Base-by-base conservation (phyloP, 2,329 filamentous ascomycete species). In the Xylaria sp. region DNA sequence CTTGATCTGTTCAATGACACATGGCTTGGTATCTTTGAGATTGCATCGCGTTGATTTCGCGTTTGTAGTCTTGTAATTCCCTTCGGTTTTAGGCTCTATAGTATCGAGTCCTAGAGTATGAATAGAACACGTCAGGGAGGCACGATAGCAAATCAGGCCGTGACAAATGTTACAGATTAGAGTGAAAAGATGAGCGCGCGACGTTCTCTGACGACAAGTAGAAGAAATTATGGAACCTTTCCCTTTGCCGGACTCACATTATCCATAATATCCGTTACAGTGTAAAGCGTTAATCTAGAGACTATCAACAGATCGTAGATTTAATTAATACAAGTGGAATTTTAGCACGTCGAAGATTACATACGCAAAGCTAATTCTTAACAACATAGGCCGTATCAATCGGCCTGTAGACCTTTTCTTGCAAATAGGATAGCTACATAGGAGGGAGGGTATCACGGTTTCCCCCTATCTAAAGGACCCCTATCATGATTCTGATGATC, bases 361-460 rank as follows among this genome's bases (percentile, higher is more conserved):
- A 36, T 36, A 36, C 10, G 5, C 15, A 53, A 34, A 30, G 28
- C n/a, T 10, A 12, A 5, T 20, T 36, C 9, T 34, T 23, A 23
- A 46, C 43, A 55, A 32, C 32, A 23, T 20, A 34, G 20, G 28
- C 32, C n/a, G 30, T 55, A 20, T 36, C 25, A 10, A 45, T 45
- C 25, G 20, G 39, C 39, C 39, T 32, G 30, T 57, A 23, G 8
- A 58, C 36, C 36, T 43, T 30, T 32, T 45, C n/a, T 2, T 15
- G 55, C 23, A 30, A 58, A 30, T 30, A 28, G 39, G 36, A 58
- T 58, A 58, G 39, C 55, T 45, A 58, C 23, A 43, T 45, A 23
- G 23, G 34, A 63, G 63, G 43, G 28, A 63, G 64, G 64, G 67
- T 70, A 70, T 71, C 69, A 63, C 61, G 30, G 34, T 41, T 32